Conservation (phyloP, 768 basidiomycete species). For the Leccinellum rugosiceps region DNA sequence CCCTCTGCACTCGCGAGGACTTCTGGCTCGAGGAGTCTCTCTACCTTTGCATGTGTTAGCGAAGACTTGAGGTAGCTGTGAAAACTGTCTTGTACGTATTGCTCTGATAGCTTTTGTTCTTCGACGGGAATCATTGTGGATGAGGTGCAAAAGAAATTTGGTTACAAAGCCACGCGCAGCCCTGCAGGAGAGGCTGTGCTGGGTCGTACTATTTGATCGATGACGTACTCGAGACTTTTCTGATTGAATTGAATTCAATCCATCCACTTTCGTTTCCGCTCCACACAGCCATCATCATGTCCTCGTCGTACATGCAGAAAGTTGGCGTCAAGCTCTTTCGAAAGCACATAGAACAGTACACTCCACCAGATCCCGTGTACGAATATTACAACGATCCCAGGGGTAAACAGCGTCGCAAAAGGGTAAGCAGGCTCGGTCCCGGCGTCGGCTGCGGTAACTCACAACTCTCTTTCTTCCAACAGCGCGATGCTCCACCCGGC, state of each 20-base stretch:
- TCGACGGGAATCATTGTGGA: constrained; percentile 18
- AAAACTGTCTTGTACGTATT: constrained; percentile 72
- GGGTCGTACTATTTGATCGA: not conserved
- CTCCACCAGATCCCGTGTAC: constrained; percentile 73
- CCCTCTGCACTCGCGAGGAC: constrained; percentile 73
- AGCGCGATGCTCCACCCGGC: constrained; percentile 74
- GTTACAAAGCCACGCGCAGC: too few species aligned
- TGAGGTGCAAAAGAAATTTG: not conserved
- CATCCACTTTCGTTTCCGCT: not conserved
- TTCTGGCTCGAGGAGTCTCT: constrained; percentile 68
- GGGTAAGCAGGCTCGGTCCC: constrained; percentile 29
- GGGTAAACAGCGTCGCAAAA: constrained; percentile 31
- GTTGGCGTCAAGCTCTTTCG: constrained; percentile 61
- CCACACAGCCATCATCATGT: constrained; percentile 22
- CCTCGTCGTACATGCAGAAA: constrained; percentile 32
- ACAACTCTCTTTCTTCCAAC: constrained; percentile 16
- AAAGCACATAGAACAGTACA: constrained; percentile 61
- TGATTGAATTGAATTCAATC: not conserved
- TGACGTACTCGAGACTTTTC: constrained; percentile 13
- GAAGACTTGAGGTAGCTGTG: constrained; percentile 81
- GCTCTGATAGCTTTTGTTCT: constrained; percentile 51
- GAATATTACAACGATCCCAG: constrained; percentile 35
- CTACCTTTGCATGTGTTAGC: constrained; percentile 72
- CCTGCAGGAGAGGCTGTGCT: constrained; percentile 3
- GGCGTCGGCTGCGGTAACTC: constrained; percentile 4